A percentile compares a stretch with the other conserved stretches of the same genome.
Evolutionary conservation across 2,329 filamentous ascomycete species (phyloP).

Genomic region (Gnomoniopsis sp.): DNA sequence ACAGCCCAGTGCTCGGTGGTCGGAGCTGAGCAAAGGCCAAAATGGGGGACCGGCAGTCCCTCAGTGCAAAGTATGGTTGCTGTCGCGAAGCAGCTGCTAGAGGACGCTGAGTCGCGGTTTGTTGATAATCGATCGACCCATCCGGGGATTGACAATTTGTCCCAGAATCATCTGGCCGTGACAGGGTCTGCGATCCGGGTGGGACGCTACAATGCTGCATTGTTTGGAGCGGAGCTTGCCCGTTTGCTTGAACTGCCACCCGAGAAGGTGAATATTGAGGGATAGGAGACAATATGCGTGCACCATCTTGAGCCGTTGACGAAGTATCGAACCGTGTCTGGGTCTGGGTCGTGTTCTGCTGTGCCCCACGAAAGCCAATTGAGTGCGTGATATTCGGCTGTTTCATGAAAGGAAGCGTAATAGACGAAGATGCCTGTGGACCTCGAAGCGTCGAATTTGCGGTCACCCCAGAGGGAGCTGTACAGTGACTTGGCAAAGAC

Average conservation of each 20-base stretch:
- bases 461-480: too few species aligned
- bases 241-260: not conserved
- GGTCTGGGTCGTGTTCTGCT: not conserved
- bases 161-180: not conserved
- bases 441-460: not conserved
- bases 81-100: not conserved
- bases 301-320: not conserved
- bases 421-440: not conserved
- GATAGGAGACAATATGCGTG: not conserved
- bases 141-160: not conserved
- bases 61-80: not conserved
- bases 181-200: not conserved
- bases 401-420: not conserved
- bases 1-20: not conserved
- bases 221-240: not conserved
- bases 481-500: not conserved
- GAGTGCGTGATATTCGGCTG: not conserved
- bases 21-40: not conserved
- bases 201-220: not conserved
- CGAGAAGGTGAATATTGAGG: not conserved
- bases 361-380: not conserved
- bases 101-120: not conserved
- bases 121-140: not conserved
- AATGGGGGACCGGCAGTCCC: not conserved
- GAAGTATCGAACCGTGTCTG: not conserved